These are phyloP conservation scores for Biscutella laevigata DNA, from an alignment of 441 rosid genomes.

Conservation along the genomic window DNA sequence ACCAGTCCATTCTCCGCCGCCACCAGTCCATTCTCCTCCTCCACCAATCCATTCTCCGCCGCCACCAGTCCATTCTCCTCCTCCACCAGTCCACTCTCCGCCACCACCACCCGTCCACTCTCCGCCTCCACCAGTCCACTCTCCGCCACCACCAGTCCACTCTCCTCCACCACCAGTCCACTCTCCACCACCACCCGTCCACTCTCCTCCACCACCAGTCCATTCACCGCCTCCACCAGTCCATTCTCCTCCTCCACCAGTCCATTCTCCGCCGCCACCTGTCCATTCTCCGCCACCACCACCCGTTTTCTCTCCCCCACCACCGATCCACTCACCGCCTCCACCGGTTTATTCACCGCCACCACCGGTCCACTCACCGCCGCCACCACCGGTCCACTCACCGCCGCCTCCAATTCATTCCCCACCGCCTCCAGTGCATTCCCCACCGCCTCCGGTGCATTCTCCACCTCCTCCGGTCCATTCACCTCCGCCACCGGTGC, in stretches of 20 bases:
- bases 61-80: conserved; percentile 1
- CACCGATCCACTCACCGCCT: not conserved
- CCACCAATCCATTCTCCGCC: conserved; percentile 13
- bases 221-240: conserved; percentile 11
- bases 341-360: conserved; percentile 16
- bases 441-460: conserved; percentile 4
- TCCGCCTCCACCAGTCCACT: not conserved
- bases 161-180: not conserved
- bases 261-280: not conserved
- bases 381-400: conserved; percentile 9
- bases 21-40: conserved; percentile 8
- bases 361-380: conserved; percentile 9
- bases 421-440: conserved; percentile 20
- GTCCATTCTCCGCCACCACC: not conserved
- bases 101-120: conserved; percentile 13
- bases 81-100: not conserved
- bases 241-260: conserved; percentile 7
- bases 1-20: not conserved
- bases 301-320: conserved; percentile 3
- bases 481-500: not conserved
- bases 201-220: not conserved
- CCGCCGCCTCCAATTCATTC: not conserved
- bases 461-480: not conserved
- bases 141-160: conserved; percentile 15
- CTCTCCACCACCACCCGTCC: not conserved